These are phyloP conservation scores for Septoria petroselini DNA, from an alignment of 2,329 filamentous ascomycete species.

Conservation along the genomic window DNA sequence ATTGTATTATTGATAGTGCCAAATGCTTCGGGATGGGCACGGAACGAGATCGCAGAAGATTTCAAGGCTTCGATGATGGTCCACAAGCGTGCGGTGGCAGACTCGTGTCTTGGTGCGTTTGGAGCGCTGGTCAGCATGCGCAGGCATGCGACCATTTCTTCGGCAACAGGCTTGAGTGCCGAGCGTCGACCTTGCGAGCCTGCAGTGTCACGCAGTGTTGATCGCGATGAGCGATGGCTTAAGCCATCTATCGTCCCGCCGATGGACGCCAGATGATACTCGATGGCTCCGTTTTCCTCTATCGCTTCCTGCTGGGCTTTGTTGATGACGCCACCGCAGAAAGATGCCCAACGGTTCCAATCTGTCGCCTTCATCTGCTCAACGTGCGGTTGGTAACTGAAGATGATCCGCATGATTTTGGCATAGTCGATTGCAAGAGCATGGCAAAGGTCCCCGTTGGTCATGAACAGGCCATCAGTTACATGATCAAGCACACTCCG, in stretches of 20 bases:
- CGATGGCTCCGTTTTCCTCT: constrained; percentile 16
- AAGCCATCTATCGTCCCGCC: constrained; percentile 20
- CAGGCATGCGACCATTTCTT: constrained; percentile 35
- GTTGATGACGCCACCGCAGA: constrained; percentile 64
- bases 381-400: constrained; percentile 71
- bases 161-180: constrained; percentile 28
- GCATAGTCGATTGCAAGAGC: constrained; percentile 74
- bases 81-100: constrained; percentile 21
- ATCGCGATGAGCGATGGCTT: constrained; percentile 31
- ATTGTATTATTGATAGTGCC: constrained; percentile 71
- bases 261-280: constrained; percentile 11
- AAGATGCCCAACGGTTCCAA: constrained; percentile 68
- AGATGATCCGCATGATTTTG: constrained; percentile 67
- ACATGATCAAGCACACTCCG: constrained; percentile 78
- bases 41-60: constrained; percentile 37
- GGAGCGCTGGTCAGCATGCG: constrained; percentile 33
- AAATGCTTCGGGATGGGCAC: constrained; percentile 66
- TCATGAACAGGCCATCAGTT: constrained; percentile 56
- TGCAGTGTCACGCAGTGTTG: constrained; percentile 24
- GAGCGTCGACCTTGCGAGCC: constrained; percentile 29
- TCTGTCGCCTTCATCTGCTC: constrained; percentile 56
- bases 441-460: constrained; percentile 65
- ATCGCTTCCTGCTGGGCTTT: constrained; percentile 27
- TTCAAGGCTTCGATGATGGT: constrained; percentile 50
- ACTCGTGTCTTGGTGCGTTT: constrained; percentile 31